These are phyloP conservation scores for Cryptococcus sp. DNA, from an alignment of 1,284 basidiomycete species.

Conservation along the genomic window DNA sequence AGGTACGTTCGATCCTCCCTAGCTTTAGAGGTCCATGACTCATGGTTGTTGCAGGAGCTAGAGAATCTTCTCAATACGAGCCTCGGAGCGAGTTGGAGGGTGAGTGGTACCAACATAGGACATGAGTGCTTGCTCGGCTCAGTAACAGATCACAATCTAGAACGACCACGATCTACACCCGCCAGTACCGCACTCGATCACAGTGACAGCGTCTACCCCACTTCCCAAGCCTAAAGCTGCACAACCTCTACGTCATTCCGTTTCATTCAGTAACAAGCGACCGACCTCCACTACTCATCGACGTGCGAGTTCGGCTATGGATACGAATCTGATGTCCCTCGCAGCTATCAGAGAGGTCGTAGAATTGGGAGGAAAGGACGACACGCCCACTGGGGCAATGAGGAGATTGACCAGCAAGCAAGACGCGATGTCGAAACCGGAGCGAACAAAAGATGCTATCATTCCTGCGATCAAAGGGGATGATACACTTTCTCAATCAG, in stretches of 20 bases:
- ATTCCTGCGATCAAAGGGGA: background rate
- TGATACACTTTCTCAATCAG: background rate
- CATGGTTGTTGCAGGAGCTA: constrained; percentile 21
- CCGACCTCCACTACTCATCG: constrained; percentile 3
- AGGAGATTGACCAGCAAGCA: constrained; percentile 13
- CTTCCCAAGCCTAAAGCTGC: constrained; percentile 25
- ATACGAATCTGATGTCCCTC: constrained; percentile 9
- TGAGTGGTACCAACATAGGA: constrained; percentile 12
- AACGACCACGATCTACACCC: constrained; percentile 16
- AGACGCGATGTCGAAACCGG: background rate
- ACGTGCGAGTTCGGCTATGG: constrained; percentile 13
- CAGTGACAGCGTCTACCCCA: constrained; percentile 28
- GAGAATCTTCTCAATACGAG: constrained; percentile 33
- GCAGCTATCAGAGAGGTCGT: constrained; percentile 15
- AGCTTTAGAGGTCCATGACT: background rate
- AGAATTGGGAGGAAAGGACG: constrained; percentile 8
- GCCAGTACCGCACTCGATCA: constrained; percentile 9
- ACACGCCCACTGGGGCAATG: constrained; percentile 25
- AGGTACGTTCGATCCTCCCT: constrained; percentile 17
- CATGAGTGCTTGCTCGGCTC: background rate
- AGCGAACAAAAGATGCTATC: background rate
- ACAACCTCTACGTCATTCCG: constrained; percentile 20
- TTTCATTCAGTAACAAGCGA: constrained; percentile 19
- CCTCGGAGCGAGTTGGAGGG: constrained; percentile 34
- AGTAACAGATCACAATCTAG: constrained; percentile 1